A percentile compares a stretch with the other conserved stretches of the same genome.
Conservation (phyloP, 2,329 filamentous ascomycete genomes). For the Aaosphaeria pasadenensis region DNA sequence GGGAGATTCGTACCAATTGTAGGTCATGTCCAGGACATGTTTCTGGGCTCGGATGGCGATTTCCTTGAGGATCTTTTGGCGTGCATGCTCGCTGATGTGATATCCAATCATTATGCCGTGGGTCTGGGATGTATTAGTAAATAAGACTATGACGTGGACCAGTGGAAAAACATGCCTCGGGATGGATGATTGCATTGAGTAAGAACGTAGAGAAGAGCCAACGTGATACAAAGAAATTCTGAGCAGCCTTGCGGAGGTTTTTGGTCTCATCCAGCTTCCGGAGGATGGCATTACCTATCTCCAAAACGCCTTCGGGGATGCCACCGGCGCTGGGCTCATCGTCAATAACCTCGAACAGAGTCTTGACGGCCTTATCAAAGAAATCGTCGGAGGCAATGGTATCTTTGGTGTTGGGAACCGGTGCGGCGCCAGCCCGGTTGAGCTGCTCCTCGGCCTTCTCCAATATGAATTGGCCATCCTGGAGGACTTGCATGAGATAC, state of each 20-base stretch:
- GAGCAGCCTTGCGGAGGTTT: conserved; percentile 66
- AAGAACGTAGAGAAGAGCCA: conserved; percentile 92
- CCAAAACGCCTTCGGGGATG: conserved; percentile 80
- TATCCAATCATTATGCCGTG: conserved; percentile 75
- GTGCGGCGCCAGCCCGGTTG: conserved; percentile 64
- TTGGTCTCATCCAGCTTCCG: conserved; percentile 68
- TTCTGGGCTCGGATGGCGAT: conserved; percentile 78
- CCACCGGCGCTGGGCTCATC: conserved; percentile 74
- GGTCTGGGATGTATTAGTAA: conserved; percentile 45
- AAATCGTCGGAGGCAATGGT: conserved; percentile 83
- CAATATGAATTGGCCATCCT: conserved; percentile 86
- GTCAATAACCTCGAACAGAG: conserved; percentile 81
- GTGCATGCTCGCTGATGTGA: conserved; percentile 86
- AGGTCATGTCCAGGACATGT: conserved; percentile 72
- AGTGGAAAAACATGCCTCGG: conserved; percentile 62
- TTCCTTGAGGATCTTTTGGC: conserved; percentile 70
- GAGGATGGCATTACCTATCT: conserved; percentile 80
- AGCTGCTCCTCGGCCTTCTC: conserved; percentile 78
- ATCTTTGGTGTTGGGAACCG: conserved; percentile 71
- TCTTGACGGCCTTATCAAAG: conserved; percentile 76
- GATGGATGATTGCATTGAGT: conserved; percentile 78
- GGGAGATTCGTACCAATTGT: conserved; percentile 57
- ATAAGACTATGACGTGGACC: conserved; percentile 1
- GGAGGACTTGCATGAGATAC: conserved; percentile 91
- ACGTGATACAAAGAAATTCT: conserved; percentile 80